Evolutionary conservation across 1,284 basidiomycete genomes (phyloP), one percentile per base, ranked within the genome.

Genomic region (Tremellales sp.): DNA sequence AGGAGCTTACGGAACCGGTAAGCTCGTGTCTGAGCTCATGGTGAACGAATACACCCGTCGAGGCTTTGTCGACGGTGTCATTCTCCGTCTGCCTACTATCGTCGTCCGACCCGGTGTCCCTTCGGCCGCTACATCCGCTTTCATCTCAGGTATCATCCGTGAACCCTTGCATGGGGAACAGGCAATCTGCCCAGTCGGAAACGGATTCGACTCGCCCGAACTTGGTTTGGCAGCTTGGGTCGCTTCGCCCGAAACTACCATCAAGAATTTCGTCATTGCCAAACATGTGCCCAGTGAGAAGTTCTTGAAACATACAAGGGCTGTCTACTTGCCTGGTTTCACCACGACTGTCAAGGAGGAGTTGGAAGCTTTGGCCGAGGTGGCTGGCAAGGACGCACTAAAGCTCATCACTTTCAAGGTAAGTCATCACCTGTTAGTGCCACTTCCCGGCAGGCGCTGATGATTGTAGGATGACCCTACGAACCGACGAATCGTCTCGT

Each of bases 1-100:
- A 58, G 75, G 81, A 37, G 76, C 81, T 3, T 83, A 83, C 58
- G 82, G 82, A n/a, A 77, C 77, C 64, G 80, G 74, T 22, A 83
- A 84, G 62, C 77, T 83, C 49, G 73, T 77, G 15, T 75, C 77
- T n/a, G 82, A 84, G 67, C 69, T 82, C 29, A 68, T 82, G 45
- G 75, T 83, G 45, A 83, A 82, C 73, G 82, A 84, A 58, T 84
- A 80, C 66, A 76, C 81, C 4, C 78, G 82, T 24, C 73, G 81
- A 40, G 81, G 81, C 3, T 81, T 80, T 56, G 64, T 84, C 41
- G 82, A 84, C 56, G 82, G 82, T 15, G 78, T 81, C 25, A 80
- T 83, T 56, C 68, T 84, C 33, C 80, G 82, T 31, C 74, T 84
- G 1, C 83, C 83, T 1, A 84, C 82, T 8, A 80, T 84, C 52